These are phyloP conservation scores for Hirsutella thompsonii DNA, from an alignment of 2,329 filamentous ascomycete genomes.

Conservation along the genomic window DNA sequence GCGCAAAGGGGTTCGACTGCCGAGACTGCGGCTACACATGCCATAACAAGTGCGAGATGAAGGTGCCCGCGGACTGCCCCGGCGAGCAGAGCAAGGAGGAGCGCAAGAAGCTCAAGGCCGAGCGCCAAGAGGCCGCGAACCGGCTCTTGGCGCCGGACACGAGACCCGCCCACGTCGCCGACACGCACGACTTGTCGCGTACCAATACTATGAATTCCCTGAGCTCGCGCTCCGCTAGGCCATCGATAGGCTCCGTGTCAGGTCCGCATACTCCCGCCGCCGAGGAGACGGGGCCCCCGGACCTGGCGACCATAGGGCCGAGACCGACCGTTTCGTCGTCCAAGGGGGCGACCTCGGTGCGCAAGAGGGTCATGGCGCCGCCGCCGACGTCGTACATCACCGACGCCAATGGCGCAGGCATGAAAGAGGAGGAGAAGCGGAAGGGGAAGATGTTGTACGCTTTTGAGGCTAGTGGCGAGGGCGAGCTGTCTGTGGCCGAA, in stretches of 20 bases:
- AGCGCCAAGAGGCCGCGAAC: conserved; percentile 70
- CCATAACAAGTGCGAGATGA: conserved; percentile 98
- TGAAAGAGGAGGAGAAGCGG: conserved; percentile 27
- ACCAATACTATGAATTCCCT: conserved; percentile 85
- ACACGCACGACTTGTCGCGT: conserved; percentile 57
- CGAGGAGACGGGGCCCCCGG: conserved; percentile 17
- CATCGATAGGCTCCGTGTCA: conserved; percentile 42
- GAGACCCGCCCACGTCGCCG: conserved; percentile 33
- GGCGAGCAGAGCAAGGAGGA: conserved; percentile 91
- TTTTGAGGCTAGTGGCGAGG: conserved; percentile 69
- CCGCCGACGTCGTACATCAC: conserved; percentile 73
- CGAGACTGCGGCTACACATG: conserved; percentile 95
- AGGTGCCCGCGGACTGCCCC: conserved; percentile 89
- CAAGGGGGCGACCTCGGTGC: conserved; percentile 16
- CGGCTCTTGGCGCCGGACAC: conserved; percentile 37
- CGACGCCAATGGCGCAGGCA: conserved; percentile 31
- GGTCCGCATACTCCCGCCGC: conserved; percentile 32
- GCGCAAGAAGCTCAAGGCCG: conserved; percentile 81
- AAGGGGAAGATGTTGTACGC: conserved; percentile 81
- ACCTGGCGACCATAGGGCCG: no score
- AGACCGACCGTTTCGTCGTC: conserved; percentile 14
- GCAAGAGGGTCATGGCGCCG: conserved; percentile 70
- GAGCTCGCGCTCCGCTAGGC: conserved; percentile 69
- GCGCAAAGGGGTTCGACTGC: conserved; percentile 93
- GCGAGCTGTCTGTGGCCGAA: conserved; percentile 70